Evolutionary conservation across 1,139 yeast genomes (phyloP), one percentile per base, ranked within the genome.

Genomic region (Yarrowia galli): DNA sequence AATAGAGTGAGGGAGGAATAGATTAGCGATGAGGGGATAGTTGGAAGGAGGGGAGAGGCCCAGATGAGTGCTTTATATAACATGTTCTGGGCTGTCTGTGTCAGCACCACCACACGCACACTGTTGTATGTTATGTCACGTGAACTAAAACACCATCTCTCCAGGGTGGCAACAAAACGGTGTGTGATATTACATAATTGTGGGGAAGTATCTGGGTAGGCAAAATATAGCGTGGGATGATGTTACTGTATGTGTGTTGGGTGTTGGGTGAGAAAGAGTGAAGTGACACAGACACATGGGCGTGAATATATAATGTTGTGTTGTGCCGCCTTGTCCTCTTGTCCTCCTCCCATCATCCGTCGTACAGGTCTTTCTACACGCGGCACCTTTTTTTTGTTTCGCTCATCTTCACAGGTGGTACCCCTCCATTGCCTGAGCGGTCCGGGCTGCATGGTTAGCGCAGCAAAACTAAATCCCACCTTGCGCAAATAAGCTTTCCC

Each of bases 401-500:
- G n/a, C n/a, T n/a, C 43, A 40, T 40, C 43, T 40, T 40, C 43
- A 40, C 43, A 15, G 12, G 32, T 28, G 3, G 36, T 23, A 35
- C 58, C 58, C 58, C 56, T 51, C 56, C 58, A 51, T 53, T 13
- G 56, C 56, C 40, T 1, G 53, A 48, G 40, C 12, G 36, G 18
- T 49, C 22, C 22, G 25, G 40, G 56, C 43, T 53, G 60, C 60
- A 53, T 53, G 60, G 60, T 51, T 53, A 38, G 61, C 36, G 61
- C 61, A 54, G 61, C 64, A 58, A 58, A 58, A 28, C 12, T 42
- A 43, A 58, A 58, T 58, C 64, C 64, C 64, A 58, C 49, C 51
- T 58, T 58, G 51, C 51, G 49, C 64, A 43, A 43, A 58, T 58
- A 43, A 58, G 51, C 64, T 58, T 58, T 58, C 64, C 64, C 64